These are phyloP conservation scores for Magnusiomyces fungicola DNA, from an alignment of 1,139 yeast species.

Conservation along the genomic window DNA sequence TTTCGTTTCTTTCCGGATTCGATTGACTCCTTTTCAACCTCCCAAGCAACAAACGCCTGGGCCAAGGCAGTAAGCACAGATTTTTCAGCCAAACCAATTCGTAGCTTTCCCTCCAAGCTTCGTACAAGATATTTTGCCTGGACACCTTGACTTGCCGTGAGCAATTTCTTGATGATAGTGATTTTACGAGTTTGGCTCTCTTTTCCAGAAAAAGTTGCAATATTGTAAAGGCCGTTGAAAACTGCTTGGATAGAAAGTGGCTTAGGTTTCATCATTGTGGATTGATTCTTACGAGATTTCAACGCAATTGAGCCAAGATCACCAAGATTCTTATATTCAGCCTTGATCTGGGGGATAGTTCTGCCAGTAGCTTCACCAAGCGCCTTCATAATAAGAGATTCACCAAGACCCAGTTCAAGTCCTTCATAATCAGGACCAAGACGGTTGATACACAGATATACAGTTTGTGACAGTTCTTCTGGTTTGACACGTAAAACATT, in stretches of 20 bases:
- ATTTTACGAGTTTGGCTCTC: conserved; percentile 77
- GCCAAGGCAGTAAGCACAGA: conserved; percentile 79
- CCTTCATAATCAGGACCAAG: conserved; percentile 89
- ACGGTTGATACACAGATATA: conserved; percentile 78
- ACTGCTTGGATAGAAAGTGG: conserved; percentile 68
- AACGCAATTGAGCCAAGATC: conserved; percentile 89
- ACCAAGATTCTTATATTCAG: conserved; percentile 71
- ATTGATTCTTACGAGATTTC: conserved; percentile 73
- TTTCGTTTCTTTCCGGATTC: conserved; percentile 23
- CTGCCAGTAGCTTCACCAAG: conserved; percentile 88
- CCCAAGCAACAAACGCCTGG: conserved; percentile 68
- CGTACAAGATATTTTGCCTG: conserved; percentile 90
- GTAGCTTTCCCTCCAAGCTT: conserved; percentile 82
- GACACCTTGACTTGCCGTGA: conserved; percentile 77
- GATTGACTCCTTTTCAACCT: conserved; percentile 28
- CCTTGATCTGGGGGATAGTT: conserved; percentile 57
- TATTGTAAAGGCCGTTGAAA: conserved; percentile 62
- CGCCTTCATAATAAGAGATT: conserved; percentile 77
- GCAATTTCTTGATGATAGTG: conserved; percentile 67
- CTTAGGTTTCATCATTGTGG: conserved; percentile 89
- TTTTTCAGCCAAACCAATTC: conserved; percentile 93
- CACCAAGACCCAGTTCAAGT: conserved; percentile 88
- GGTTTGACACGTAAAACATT: conserved; percentile 54
- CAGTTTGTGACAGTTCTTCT: conserved; percentile 55
- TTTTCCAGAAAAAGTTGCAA: conserved; percentile 76